A percentile compares a stretch with the other conserved stretches of the same genome.
Evolutionary conservation across 1,284 basidiomycete species (phyloP).

Genomic region (Leccinum griseonigrum): DNA sequence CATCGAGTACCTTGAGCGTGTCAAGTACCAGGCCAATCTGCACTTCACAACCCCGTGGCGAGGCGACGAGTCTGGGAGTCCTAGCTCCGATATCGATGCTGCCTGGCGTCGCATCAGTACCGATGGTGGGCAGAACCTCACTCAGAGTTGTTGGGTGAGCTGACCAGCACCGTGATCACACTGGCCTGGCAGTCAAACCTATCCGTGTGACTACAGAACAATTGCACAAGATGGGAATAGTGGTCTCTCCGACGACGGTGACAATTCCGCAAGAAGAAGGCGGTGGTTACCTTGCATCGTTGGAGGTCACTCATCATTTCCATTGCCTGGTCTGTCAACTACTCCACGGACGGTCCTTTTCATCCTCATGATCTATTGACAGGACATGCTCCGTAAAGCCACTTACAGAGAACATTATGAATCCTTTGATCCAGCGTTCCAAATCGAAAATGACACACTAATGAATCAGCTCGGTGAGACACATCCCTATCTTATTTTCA

Average conservation of each 20-base stretch:
- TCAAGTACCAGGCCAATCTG: constrained; percentile 2
- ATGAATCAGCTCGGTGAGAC: constrained; percentile 1
- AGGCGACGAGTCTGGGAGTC: constrained; percentile 2
- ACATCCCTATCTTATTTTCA: not conserved
- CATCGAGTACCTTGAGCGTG: constrained; percentile 8
- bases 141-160: not conserved
- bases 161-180: not conserved
- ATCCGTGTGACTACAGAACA: constrained; percentile 2
- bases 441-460: not conserved
- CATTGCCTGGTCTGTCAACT: constrained; percentile 5
- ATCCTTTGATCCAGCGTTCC: not conserved
- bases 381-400: constrained; percentile 6
- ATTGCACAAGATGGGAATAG: constrained; percentile 5
- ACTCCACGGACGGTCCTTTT: not conserved
- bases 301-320: constrained; percentile 8
- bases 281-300: constrained; percentile 8
- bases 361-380: not conserved
- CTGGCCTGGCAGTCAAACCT: not conserved
- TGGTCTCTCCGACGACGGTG: not conserved
- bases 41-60: constrained; percentile 2
- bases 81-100: constrained; percentile 10
- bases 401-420: not conserved
- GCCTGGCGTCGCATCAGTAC: constrained; percentile 8
- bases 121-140: not conserved
- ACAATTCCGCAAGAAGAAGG: constrained; percentile 5